Percentiles rank a stretch among this genome's conserved stretches.
Evolutionary conservation across 306 rosid species (phyloP).

Genomic region (Pterocarpus macrocarpus): DNA sequence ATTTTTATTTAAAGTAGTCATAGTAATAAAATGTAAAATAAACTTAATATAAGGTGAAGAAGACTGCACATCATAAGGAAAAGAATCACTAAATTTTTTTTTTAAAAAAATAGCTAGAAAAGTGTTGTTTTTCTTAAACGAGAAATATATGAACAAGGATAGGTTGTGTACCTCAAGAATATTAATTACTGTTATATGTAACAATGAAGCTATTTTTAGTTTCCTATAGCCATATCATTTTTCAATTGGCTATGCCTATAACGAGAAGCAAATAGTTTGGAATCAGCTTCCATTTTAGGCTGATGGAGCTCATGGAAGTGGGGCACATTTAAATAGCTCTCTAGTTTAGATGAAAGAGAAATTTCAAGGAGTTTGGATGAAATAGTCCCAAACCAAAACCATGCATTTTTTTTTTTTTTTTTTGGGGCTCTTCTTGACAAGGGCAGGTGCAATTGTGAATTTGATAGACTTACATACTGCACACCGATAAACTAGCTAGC

Average conservation of each 20-base stretch:
- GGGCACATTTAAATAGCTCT: slow-evolving; percentile 56
- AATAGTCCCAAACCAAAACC: slow-evolving; percentile 49
- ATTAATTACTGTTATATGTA: neutral
- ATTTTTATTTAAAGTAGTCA: neutral
- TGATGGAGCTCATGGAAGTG: slow-evolving; percentile 59
- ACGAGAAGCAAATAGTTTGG: slow-evolving; percentile 43
- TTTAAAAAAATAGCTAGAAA: neutral
- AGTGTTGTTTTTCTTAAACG: neutral
- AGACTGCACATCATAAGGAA: neutral
- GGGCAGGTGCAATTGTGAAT: slow-evolving; percentile 36
- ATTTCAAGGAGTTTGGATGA: slow-evolving; percentile 38
- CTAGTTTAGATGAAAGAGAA: slow-evolving; percentile 56
- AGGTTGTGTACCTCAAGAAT: neutral
- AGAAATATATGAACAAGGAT: slow-evolving; percentile 2
- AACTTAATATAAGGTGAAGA: slow-evolving; percentile 10
- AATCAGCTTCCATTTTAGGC: slow-evolving; percentile 59
- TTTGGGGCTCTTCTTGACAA: slow-evolving; percentile 50
- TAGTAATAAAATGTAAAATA: neutral
- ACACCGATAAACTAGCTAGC: slow-evolving; percentile 34
- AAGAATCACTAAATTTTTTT: no score
- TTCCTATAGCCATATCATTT: slow-evolving; percentile 20
- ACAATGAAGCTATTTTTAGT: slow-evolving; percentile 9
- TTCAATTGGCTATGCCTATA: slow-evolving; percentile 34
- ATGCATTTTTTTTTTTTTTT: slow-evolving; percentile 36
- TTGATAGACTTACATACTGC: slow-evolving; percentile 35